Percentiles rank a stretch among this genome's conserved stretches.
phyloP scores from a whole-genome alignment of 441 rosid species.

The Macaranga tanarius region DNA sequence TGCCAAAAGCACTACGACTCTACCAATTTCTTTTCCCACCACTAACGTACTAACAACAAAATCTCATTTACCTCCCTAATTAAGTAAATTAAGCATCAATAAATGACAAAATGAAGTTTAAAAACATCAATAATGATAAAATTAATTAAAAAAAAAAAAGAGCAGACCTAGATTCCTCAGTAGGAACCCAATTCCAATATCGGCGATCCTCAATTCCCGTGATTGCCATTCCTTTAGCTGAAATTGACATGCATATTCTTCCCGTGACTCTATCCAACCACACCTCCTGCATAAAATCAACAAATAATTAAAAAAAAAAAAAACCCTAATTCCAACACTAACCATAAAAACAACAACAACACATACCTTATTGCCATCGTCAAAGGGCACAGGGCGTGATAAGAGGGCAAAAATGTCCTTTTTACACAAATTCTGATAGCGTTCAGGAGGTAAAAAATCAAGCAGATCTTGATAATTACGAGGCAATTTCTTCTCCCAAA shows the following conservation, averaged over 20 bases:
- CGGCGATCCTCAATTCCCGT: conserved; percentile 89
- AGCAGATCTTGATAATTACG: conserved; percentile 49
- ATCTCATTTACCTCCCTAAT: too few species aligned
- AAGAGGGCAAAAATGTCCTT: conserved; percentile 62
- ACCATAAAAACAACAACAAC: not conserved
- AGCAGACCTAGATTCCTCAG: conserved; percentile 87
- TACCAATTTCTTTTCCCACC: too few species aligned
- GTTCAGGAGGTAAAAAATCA: conserved; percentile 40
- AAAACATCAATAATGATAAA: too few species aligned
- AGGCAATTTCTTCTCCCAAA: conserved; percentile 80
- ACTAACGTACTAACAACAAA: too few species aligned
- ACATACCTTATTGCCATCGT: conserved; percentile 65
- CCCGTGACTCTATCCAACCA: conserved; percentile 94
- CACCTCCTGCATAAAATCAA: conserved; percentile 51
- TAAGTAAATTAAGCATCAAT: not conserved
- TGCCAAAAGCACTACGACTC: too few species aligned
- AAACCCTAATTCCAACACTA: conserved; percentile 22
- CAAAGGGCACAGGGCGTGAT: conserved; percentile 58
- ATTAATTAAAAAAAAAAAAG: not conserved
- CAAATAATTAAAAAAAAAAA: conserved; percentile 10
- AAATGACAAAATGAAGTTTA: not conserved
- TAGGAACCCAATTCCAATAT: conserved; percentile 89
- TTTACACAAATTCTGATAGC: conserved; percentile 50
- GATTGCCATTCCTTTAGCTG: conserved; percentile 82
- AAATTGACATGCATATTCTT: conserved; percentile 73